Evolutionary conservation across 805 yeast genomes (phyloP), one percentile per base, ranked within the genome.

Genomic region (Cephaloascus fragrans): DNA sequence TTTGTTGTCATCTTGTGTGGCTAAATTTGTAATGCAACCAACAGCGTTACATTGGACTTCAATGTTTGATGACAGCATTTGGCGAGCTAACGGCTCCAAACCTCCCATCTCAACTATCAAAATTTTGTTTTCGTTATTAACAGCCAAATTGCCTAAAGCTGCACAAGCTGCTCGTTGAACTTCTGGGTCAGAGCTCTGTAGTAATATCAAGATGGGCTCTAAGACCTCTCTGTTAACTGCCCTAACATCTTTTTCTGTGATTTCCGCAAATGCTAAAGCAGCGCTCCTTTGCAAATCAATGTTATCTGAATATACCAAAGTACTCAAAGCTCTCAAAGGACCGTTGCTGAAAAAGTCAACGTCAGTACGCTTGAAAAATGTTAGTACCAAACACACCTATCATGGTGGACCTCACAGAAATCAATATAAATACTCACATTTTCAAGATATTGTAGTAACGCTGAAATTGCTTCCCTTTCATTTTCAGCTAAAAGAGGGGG

Each of bases 21-120:
- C 98, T 60, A 93, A 75, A 57, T 93, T 93, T 29, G 99, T 93
- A 55, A 93, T 89, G 59, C 98, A 93, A 15, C 99, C 99, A 41
- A 93, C 98, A 2, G 99, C 98, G 57, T 93, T 93, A 62, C 99
- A 93, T 64, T 93, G 98, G 32, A 93, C 97, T 61, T 93, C 99
- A 42, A 93, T 95, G 54, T 93, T 93, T 40, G 93, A 77, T 33
- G 95, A 83, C 83, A 87, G 83, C 99, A 93, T 93, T 64, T 93
- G 98, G 59, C 94, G 81, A 51, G 93, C 93, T 35, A 93, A 74
- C 4, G 97, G 97, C 46, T 89, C 96, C 41, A 93, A 73, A 2
- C 97, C 98, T 20, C 97, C 97, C 96, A 93, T 87, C 53, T 90
- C 96, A 15, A 94, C 97, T 44, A 93, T 90, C 38, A 93, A 70